phyloP scores from a whole-genome alignment of 495 filamentous ascomycete genomes.

The Physcia stellaris region DNA sequence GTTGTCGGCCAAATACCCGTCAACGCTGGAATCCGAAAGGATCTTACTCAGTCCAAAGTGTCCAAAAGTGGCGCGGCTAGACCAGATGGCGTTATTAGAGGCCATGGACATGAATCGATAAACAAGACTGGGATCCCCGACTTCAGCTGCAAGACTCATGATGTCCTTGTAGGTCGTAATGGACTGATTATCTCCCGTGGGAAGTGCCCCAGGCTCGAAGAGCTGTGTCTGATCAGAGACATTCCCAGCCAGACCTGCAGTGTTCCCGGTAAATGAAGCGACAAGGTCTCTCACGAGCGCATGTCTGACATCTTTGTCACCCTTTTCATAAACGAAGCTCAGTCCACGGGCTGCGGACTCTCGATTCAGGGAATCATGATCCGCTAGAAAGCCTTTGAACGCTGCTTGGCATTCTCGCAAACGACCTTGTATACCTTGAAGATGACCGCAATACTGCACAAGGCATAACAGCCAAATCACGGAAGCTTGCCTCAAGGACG shows the following conservation, averaged over 20 bases:
- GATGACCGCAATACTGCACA: conserved; percentile 79
- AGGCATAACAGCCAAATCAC: conserved; percentile 87
- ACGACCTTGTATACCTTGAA: conserved; percentile 51
- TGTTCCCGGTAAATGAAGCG: conserved; percentile 67
- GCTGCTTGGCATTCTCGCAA: conserved; percentile 70
- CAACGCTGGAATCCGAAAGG: conserved; percentile 70
- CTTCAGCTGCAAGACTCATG: conserved; percentile 80
- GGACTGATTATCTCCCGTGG: conserved; percentile 80
- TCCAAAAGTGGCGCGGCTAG: conserved; percentile 85
- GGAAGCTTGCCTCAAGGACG: conserved; percentile 73
- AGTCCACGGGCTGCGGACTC: conserved; percentile 88
- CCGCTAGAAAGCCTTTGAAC: conserved; percentile 75
- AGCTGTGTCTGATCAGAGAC: conserved; percentile 81
- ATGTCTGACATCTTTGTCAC: conserved; percentile 63
- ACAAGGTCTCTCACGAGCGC: conserved; percentile 79
- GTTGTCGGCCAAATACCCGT: conserved; percentile 56
- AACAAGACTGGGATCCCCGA: conserved; percentile 84
- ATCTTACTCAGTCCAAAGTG: conserved; percentile 86
- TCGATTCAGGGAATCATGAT: conserved; percentile 85
- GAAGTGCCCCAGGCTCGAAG: conserved; percentile 85
- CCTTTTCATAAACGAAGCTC: conserved; percentile 81
- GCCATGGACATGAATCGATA: conserved; percentile 97
- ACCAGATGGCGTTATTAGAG: conserved; percentile 89
- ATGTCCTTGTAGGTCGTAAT: conserved; percentile 94
- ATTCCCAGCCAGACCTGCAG: conserved; percentile 53